Evolutionary conservation across 441 rosid species (phyloP).

Genomic region (Arabidopsis lyrata): DNA sequence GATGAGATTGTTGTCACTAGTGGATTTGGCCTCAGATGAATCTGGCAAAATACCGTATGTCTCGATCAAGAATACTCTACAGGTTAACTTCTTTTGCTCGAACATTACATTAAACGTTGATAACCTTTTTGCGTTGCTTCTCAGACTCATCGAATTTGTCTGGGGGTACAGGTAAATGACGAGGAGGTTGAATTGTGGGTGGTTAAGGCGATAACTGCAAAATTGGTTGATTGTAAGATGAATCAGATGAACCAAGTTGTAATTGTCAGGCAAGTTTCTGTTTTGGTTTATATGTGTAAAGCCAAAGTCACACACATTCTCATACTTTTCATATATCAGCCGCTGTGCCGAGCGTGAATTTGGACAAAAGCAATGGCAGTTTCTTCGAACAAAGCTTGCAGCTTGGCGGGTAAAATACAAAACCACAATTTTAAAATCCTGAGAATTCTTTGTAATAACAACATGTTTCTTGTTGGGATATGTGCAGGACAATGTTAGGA

Average conservation of each 20-base stretch:
- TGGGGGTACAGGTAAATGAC: slow-evolving; percentile 63
- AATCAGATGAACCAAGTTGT: slow-evolving; percentile 94
- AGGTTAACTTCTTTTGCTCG: slow-evolving; percentile 52
- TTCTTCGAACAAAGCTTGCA: slow-evolving; percentile 72
- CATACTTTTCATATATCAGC: slow-evolving; percentile 50
- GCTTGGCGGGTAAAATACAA: slow-evolving; percentile 76
- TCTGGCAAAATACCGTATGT: slow-evolving; percentile 79
- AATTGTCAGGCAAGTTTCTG: slow-evolving; percentile 65
- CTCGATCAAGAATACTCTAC: slow-evolving; percentile 74
- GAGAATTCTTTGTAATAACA: not conserved
- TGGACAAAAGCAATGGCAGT: slow-evolving; percentile 78
- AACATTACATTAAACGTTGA: slow-evolving; percentile 1
- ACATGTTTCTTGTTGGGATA: slow-evolving; percentile 8
- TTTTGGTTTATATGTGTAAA: not conserved
- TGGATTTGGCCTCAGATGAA: slow-evolving; percentile 77
- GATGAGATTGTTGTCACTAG: slow-evolving; percentile 91
- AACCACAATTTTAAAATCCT: not conserved
- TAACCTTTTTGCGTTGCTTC: slow-evolving; percentile 33
- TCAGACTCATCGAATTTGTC: slow-evolving; percentile 22
- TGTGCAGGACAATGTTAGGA: slow-evolving; percentile 69
- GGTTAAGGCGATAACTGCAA: slow-evolving; percentile 86
- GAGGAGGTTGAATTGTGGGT: slow-evolving; percentile 91
- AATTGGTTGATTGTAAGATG: slow-evolving; percentile 84
- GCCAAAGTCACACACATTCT: not conserved
- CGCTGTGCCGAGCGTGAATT: slow-evolving; percentile 75